Evolutionary conservation across 2,329 filamentous ascomycete genomes (phyloP).

Genomic region (Aspergillus niger): DNA sequence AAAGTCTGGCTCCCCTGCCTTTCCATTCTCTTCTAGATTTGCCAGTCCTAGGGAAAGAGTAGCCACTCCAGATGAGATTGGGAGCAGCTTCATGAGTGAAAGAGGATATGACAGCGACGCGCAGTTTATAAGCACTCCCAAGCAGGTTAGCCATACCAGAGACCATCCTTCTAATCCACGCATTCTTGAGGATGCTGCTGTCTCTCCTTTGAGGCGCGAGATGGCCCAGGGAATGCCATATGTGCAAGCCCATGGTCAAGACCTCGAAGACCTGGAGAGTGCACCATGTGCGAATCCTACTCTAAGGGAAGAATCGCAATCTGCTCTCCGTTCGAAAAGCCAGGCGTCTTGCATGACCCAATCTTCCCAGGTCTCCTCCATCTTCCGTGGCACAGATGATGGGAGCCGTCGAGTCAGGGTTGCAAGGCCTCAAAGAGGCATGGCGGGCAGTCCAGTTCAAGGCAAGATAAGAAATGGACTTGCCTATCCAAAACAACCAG

Average conservation of each 20-base stretch:
- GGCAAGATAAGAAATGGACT: constrained; percentile 1
- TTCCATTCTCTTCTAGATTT: constrained; percentile 25
- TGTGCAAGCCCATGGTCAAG: constrained; percentile 6
- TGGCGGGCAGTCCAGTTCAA: background rate
- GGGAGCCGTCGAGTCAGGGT: constrained; percentile 5
- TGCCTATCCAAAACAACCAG: constrained; percentile 7
- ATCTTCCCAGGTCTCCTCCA: constrained; percentile 8
- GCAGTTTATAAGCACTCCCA: constrained; percentile 40
- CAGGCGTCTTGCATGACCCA: constrained; percentile 12
- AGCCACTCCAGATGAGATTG: constrained; percentile 25
- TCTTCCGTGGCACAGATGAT: constrained; percentile 10
- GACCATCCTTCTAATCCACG: constrained; percentile 12
- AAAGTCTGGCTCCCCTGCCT: constrained; percentile 17
- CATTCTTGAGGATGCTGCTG: constrained; percentile 11
- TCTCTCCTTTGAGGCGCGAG: constrained; percentile 13
- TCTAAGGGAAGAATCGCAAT: constrained; percentile 7
- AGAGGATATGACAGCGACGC: constrained; percentile 47
- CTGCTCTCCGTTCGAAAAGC: constrained; percentile 12
- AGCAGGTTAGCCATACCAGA: constrained; percentile 22
- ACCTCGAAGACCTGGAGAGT: constrained; percentile 3
- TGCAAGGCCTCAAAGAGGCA: constrained; percentile 9
- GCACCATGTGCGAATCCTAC: background rate
- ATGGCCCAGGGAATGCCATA: background rate
- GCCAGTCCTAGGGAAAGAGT: constrained; percentile 10
- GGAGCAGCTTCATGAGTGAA: constrained; percentile 41